phyloP scores from a whole-genome alignment of 305 asterid genomes.

The Withania somnifera region DNA sequence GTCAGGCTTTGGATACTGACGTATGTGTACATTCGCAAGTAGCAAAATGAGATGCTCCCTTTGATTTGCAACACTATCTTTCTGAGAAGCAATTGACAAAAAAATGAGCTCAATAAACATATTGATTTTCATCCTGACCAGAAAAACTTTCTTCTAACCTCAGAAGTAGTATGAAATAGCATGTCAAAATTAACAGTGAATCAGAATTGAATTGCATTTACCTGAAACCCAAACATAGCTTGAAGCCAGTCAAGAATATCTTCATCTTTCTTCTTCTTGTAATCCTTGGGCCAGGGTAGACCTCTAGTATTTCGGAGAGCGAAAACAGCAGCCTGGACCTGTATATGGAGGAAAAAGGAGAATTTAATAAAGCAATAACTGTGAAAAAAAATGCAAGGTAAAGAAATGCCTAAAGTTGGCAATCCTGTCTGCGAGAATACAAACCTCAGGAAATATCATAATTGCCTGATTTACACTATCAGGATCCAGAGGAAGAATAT shows the following conservation, averaged over 20 bases:
- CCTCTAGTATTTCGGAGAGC: slow-evolving; percentile 88
- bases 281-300: slow-evolving; percentile 98
- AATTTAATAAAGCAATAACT: background rate
- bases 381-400: slow-evolving; percentile 4
- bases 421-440: background rate
- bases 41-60: slow-evolving; percentile 96
- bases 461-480: slow-evolving; percentile 97
- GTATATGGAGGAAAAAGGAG: slow-evolving; percentile 15
- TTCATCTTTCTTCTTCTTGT: slow-evolving; percentile 97
- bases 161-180: background rate
- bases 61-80: slow-evolving; percentile 90
- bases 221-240: slow-evolving; percentile 99
- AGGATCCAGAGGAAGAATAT: slow-evolving; percentile 95
- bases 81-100: slow-evolving; percentile 41
- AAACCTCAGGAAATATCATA: slow-evolving; percentile 96
- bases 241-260: slow-evolving; percentile 99
- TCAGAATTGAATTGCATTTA: slow-evolving; percentile 14
- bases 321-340: slow-evolving; percentile 93
- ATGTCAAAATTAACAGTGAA: background rate
- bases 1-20: slow-evolving; percentile 93
- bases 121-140: background rate
- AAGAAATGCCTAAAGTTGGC: background rate
- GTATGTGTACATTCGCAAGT: slow-evolving; percentile 94
- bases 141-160: background rate
- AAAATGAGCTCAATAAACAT: background rate